A percentile compares a stretch with the other conserved stretches of the same genome.
These are phyloP conservation scores for Botrytis deweyae DNA, from an alignment of 2,329 filamentous ascomycete genomes.

Conservation along the genomic window DNA sequence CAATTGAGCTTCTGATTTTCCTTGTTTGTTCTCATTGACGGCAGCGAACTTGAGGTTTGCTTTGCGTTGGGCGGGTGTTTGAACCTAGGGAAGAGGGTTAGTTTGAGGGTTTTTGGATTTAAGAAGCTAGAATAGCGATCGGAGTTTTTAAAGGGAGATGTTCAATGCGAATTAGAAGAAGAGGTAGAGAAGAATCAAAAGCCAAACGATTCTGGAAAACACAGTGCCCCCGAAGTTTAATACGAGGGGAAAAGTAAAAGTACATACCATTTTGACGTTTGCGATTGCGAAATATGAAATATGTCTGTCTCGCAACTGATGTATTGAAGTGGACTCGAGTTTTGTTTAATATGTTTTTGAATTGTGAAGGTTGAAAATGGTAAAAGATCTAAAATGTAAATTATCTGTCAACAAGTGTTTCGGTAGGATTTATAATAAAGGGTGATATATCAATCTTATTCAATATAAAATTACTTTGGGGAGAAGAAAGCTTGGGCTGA, in stretches of 20 bases:
- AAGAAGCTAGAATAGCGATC: neutral
- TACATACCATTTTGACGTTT: constrained; percentile 8
- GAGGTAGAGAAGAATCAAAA: neutral
- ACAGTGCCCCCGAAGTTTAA: too few species aligned
- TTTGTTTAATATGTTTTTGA: neutral
- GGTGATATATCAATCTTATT: constrained; percentile 11
- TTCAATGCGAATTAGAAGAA: neutral
- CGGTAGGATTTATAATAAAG: neutral
- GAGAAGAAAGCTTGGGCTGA: neutral
- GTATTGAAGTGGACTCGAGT: neutral
- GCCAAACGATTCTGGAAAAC: neutral
- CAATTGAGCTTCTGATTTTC: constrained; percentile 66
- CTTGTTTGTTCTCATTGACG: constrained; percentile 69
- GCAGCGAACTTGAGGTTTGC: constrained; percentile 78
- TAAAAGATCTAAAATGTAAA: neutral
- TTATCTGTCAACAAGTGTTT: constrained; percentile 6
- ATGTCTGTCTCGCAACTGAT: neutral
- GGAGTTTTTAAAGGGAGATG: neutral
- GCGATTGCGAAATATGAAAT: neutral
- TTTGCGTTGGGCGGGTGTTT: constrained; percentile 81
- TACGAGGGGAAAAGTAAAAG: too few species aligned
- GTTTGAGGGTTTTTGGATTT: neutral
- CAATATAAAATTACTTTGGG: neutral
- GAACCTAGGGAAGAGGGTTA: constrained; percentile 53
- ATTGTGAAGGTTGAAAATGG: neutral